These are phyloP conservation scores for Diphasiastrum complanatum DNA, from an alignment of 83 land plant species.

Conservation along the genomic window DNA sequence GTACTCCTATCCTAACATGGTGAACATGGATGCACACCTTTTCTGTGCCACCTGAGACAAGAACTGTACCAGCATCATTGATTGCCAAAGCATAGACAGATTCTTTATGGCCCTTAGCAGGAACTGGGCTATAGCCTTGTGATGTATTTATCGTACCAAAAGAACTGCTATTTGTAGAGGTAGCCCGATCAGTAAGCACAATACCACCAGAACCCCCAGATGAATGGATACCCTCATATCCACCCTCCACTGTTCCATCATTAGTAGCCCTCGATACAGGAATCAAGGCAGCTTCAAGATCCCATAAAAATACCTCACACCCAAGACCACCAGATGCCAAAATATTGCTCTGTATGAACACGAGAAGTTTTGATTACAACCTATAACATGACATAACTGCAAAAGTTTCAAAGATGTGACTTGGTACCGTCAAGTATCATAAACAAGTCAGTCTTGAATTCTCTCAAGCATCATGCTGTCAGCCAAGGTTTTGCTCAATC, in stretches of 20 bases:
- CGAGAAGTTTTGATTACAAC: too few species aligned
- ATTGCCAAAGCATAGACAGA: slow-evolving; percentile 11
- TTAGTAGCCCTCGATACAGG: slow-evolving; percentile 2
- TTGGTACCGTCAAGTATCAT: too few species aligned
- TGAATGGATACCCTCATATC: slow-evolving; percentile 5
- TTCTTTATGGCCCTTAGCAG: too few species aligned
- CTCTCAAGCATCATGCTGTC: too few species aligned
- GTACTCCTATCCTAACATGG: too few species aligned
- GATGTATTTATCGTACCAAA: neutral
- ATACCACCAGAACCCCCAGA: neutral
- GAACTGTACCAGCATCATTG: slow-evolving; percentile 17
- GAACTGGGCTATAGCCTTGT: slow-evolving; percentile 8
- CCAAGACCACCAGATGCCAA: slow-evolving; percentile 15
- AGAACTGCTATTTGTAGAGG: neutral
- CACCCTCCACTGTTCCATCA: slow-evolving; percentile 1
- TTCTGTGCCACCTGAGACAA: too few species aligned
- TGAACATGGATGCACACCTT: slow-evolving; percentile 4
- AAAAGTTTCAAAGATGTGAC: too few species aligned
- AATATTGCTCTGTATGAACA: neutral
- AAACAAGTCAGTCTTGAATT: too few species aligned
- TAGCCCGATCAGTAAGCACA: neutral
- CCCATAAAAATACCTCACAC: slow-evolving; percentile 14
- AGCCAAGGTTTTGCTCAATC: too few species aligned
- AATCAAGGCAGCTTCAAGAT: slow-evolving; percentile 6
- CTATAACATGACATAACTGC: too few species aligned